A percentile compares a stretch with the other conserved stretches of the same genome.
Evolutionary conservation across 441 rosid species (phyloP).

Genomic region (Jatropha multifida): DNA sequence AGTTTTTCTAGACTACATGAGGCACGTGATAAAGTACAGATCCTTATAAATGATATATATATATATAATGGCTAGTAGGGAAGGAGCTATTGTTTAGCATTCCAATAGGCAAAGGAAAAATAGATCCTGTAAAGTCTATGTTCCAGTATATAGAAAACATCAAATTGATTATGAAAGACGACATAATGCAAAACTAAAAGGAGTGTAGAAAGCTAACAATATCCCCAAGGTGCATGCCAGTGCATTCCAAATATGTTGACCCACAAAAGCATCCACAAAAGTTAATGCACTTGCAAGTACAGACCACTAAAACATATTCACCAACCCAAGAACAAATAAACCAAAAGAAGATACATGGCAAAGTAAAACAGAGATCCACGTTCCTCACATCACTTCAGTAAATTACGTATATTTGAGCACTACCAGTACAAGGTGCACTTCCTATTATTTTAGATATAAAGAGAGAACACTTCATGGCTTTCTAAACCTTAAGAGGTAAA

Average conservation of each 20-base stretch:
- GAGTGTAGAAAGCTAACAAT: not conserved
- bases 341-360: conserved; percentile 11
- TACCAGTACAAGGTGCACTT: not conserved
- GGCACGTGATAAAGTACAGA: not conserved
- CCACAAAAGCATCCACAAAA: not conserved
- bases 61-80: too few species aligned
- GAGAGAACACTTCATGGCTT: conserved; percentile 4
- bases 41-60: not conserved
- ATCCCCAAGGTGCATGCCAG: not conserved
- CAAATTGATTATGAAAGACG: not conserved
- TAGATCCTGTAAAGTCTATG: not conserved
- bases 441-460: conserved; percentile 3
- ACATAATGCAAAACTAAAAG: not conserved
- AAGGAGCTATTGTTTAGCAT: not conserved
- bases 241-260: not conserved
- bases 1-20: not conserved
- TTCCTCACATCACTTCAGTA: not conserved
- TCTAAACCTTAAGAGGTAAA: conserved; percentile 8
- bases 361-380: not conserved
- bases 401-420: conserved; percentile 4
- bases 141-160: not conserved
- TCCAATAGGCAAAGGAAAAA: not conserved
- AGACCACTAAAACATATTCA: not conserved
- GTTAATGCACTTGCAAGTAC: not conserved
- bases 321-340: not conserved